Conservation (phyloP, 352 stramenopile species). For the Globisporangium lucens region DNA sequence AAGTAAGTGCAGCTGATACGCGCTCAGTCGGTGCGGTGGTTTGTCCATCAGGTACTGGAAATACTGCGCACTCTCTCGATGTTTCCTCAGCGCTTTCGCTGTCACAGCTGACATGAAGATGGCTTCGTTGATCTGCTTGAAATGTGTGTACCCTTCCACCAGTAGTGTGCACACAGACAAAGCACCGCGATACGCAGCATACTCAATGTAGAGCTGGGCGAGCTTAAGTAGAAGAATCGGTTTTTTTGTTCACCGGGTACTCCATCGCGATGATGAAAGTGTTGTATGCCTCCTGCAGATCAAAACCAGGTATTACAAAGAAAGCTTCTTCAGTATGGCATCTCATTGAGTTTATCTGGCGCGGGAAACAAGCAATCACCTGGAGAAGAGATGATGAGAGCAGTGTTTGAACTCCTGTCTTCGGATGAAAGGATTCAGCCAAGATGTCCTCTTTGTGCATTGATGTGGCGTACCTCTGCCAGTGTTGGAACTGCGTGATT, state of each 20-base stretch:
- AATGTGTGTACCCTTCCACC: conserved; percentile 53
- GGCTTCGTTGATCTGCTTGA: conserved; percentile 36
- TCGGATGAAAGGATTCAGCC: conserved; percentile 4
- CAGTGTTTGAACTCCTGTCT: conserved; percentile 14
- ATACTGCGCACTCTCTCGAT: conserved; percentile 65
- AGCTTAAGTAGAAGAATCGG: conserved; percentile 53
- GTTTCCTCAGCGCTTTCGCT: conserved; percentile 47
- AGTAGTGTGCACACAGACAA: conserved; percentile 66
- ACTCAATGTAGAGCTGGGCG: conserved; percentile 67
- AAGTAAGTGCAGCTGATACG: conserved; percentile 59
- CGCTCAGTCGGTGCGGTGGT: conserved; percentile 40
- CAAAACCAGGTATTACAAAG: background rate
- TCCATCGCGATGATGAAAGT: conserved; percentile 81
- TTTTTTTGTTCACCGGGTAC: conserved; percentile 64
- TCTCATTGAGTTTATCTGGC: background rate
- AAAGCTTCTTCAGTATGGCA: background rate
- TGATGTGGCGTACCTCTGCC: conserved; percentile 39
- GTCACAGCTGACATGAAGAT: conserved; percentile 68
- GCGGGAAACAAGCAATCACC: background rate
- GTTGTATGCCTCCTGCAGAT: conserved; percentile 54
- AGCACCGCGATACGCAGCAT: conserved; percentile 50
- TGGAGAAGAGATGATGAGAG: conserved; percentile 9
- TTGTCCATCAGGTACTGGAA: conserved; percentile 67
- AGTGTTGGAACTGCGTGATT: conserved; percentile 54
- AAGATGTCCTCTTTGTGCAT: conserved; percentile 39